Evolutionary conservation across 768 basidiomycete genomes (phyloP).

Genomic region (Russula earlei): DNA sequence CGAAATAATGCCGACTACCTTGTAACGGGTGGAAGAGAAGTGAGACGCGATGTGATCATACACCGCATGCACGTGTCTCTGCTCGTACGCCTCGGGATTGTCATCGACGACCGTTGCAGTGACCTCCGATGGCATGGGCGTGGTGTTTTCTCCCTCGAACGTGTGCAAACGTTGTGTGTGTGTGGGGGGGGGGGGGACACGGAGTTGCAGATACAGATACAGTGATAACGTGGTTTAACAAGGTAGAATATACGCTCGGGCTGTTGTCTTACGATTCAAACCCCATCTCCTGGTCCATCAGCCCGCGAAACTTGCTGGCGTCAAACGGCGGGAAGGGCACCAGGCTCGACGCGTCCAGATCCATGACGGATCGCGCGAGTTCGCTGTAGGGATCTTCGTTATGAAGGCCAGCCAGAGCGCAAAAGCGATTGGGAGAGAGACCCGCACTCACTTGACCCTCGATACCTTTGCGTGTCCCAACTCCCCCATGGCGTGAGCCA

Average conservation of each 20-base stretch:
- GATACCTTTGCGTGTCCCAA: slow-evolving; percentile 51
- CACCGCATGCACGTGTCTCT: slow-evolving; percentile 66
- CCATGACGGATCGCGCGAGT: slow-evolving; percentile 44
- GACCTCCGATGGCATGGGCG: slow-evolving; percentile 27
- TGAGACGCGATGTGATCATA: slow-evolving; percentile 82
- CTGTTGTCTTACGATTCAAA: slow-evolving; percentile 30
- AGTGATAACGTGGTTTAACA: background rate
- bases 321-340: slow-evolving; percentile 62
- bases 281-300: slow-evolving; percentile 77
- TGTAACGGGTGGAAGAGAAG: slow-evolving; percentile 86
- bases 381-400: slow-evolving; percentile 29
- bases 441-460: slow-evolving; percentile 47
- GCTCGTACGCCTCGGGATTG: slow-evolving; percentile 54
- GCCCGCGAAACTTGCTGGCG: slow-evolving; percentile 49
- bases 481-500: slow-evolving; percentile 57
- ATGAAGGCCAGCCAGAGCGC: background rate
- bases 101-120: slow-evolving; percentile 32
- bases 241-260: background rate
- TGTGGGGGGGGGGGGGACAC: too few species aligned
- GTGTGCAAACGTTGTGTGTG: background rate
- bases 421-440: background rate
- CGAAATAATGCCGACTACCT: slow-evolving; percentile 35
- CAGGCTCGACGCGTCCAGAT: slow-evolving; percentile 37
- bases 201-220: background rate
- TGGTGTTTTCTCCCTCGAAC: too few species aligned